Evolutionary conservation across 495 filamentous ascomycete genomes (phyloP), one percentile per base, ranked within the genome.

Genomic region (Penicillium cinerascens): DNA sequence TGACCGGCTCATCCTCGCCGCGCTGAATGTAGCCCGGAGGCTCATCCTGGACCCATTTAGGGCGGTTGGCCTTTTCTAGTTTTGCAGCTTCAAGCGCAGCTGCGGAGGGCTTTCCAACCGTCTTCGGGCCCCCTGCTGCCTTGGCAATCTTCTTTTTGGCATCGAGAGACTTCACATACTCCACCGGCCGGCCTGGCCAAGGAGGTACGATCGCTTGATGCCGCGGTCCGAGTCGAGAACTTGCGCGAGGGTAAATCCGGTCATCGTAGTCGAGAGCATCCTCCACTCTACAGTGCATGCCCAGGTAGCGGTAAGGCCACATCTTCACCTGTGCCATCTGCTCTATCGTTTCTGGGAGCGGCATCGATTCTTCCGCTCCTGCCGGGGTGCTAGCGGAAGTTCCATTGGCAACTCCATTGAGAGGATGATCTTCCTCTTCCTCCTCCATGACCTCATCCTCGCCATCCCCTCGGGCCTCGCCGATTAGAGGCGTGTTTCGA

Each of bases 241-340:
- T 93, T 20, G 93, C 93, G 49, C 95, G 86, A 17, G 93, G 93
- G 59, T 97, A 97, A 53, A 97, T 97, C 43, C 95, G 88, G 68
- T 99, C 93, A 60, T 99, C 95, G 63, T 95, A 95, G 64, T 99
- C 95, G 15, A 99, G 73, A 4, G 89, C 93, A 76, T 99, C 93
- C 71, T 99, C 93, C 10, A 95, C 88, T 50, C 89, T 85, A 68
- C 93, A 97, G 71, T 99, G 95, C 51, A 96, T 91, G 2, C 93
- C 93, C 15, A 97, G 73, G 63, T 99, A 99, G 48, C 93, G 84
- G 69, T 93, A 97, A 16, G 92, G 93, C 93, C 93, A 99, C 70
- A 96, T 81, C 59, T 86, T 89, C 35, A 91, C 90, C 55, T 96
- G 88, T 49, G 91, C 88, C 29, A 90, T 85, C 65, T 97, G 95